Base-by-base conservation (phyloP, 2,329 filamentous ascomycete species). In the Truncatella angustata region DNA sequence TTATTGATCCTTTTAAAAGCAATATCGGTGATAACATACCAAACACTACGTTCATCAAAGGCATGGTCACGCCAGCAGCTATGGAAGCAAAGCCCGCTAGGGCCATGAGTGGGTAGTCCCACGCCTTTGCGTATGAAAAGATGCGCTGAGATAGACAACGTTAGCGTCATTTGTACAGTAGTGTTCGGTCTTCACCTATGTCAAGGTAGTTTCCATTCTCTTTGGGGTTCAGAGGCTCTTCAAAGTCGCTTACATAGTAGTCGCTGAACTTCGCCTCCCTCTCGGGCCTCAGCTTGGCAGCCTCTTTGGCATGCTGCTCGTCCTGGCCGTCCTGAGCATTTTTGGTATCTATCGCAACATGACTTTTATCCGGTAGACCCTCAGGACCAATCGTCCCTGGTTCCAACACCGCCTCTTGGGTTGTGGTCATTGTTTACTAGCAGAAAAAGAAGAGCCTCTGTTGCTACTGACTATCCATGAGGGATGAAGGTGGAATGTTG, bases 11-110 rank as follows among this genome's bases (percentile, higher is more conserved):
- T 11, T 9, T 21, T 20, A 18, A 40, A 12, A 5, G 9, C 4
- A 9, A 11, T 23, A 7, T 40, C 12, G 37, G n/a, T n/a, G n/a
- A 18, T 18, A 20, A 18, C 63, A 60, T 66, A 74, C 79, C 80
- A 61, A 84, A 83, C 12, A 83, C 70, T 11, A 84, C 73, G 51
- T 83, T 85, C 75, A 85, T 81, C 44, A 85, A 58, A 0, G 82
- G 82, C 43, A 85, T 64, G 1, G 81, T 84, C 40, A 76, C 65
- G 51, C 81, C 81, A 2, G 78, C 73, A 20, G 74, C 79, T 9
- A 80, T 70, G 14, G 79, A 78, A 43, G 79, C 74, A 35, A 80
- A 5, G 14, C 66, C 60, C 18, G 77, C 80, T 5, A 68, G 64
- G n/a, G 63, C 66, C 60, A 82, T 76, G 34, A 79, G 68, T 30